A percentile compares a stretch with the other conserved stretches of the same genome.
phyloP scores from a whole-genome alignment of 139 green algal species.

The Nannochloris sp. region DNA sequence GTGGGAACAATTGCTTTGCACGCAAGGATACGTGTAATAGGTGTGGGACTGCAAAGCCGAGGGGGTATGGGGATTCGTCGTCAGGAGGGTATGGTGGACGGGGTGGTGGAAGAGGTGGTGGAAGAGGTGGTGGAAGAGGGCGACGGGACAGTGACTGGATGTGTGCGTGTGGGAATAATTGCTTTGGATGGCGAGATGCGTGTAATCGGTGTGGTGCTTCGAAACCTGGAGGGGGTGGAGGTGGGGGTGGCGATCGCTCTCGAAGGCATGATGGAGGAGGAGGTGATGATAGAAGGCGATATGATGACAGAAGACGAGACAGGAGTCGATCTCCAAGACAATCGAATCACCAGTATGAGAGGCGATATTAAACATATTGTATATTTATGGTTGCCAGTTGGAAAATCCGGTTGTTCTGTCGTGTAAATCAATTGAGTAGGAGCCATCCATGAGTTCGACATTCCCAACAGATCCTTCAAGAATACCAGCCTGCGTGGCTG shows the following conservation, averaged over 20 bases:
- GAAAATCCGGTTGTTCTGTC: conserved; percentile 27
- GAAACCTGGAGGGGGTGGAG: conserved; percentile 27
- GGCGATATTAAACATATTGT: neutral
- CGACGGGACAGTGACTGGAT: conserved; percentile 54
- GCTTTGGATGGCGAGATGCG: conserved; percentile 53
- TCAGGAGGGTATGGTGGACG: conserved; percentile 7
- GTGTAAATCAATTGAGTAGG: conserved; percentile 35
- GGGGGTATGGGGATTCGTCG: conserved; percentile 1
- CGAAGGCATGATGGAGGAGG: neutral
- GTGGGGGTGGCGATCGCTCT: neutral
- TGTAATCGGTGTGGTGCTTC: conserved; percentile 67
- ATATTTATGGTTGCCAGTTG: conserved; percentile 24
- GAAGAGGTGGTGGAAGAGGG: neutral
- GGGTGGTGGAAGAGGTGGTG: conserved; percentile 6
- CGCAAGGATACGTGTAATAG: conserved; percentile 64
- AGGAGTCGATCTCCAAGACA: neutral
- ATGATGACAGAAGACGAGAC: neutral
- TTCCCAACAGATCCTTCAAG: conserved; percentile 26
- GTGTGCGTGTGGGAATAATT: conserved; percentile 75
- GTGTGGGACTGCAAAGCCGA: conserved; percentile 47
- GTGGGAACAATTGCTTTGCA: conserved; percentile 75
- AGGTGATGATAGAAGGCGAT: neutral
- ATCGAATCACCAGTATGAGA: neutral
- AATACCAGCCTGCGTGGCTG: conserved; percentile 37
- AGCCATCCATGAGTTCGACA: conserved; percentile 47